A percentile compares a stretch with the other conserved stretches of the same genome.
Conservation (phyloP, 2,329 filamentous ascomycete genomes). For the Calonectria naviculata region DNA sequence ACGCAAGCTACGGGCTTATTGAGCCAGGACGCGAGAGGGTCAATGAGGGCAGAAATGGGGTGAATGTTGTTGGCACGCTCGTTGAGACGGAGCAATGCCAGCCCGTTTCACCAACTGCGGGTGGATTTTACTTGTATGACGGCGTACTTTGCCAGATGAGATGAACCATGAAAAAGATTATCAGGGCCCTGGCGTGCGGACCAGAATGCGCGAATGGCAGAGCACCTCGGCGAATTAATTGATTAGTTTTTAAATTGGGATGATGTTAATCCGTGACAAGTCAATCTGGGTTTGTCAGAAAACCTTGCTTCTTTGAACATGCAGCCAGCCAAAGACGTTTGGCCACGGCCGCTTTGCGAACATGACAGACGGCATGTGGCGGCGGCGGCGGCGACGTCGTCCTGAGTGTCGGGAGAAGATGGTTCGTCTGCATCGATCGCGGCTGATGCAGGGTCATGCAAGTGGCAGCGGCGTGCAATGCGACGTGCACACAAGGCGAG, state of each 20-base stretch:
- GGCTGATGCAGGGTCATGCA: not conserved
- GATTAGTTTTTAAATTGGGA: conserved; percentile 6
- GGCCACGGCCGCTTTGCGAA: not conserved
- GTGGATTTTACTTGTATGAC: not conserved
- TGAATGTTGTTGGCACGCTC: not conserved
- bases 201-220: not conserved
- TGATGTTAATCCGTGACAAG: conserved; percentile 4
- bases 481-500: not conserved
- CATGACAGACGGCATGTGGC: not conserved
- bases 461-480: not conserved
- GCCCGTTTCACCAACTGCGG: not conserved
- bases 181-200: not conserved
- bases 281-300: not conserved
- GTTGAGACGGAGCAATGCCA: not conserved
- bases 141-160: not conserved
- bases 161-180: conserved; percentile 5
- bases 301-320: not conserved
- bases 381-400: not conserved
- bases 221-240: conserved; percentile 1
- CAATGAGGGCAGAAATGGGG: not conserved
- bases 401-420: not conserved
- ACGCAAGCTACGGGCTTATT: not conserved
- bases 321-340: not conserved
- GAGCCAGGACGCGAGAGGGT: not conserved
- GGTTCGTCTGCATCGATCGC: not conserved